Conservation (phyloP, 805 yeast genomes). For the Lipomyces sp. region DNA sequence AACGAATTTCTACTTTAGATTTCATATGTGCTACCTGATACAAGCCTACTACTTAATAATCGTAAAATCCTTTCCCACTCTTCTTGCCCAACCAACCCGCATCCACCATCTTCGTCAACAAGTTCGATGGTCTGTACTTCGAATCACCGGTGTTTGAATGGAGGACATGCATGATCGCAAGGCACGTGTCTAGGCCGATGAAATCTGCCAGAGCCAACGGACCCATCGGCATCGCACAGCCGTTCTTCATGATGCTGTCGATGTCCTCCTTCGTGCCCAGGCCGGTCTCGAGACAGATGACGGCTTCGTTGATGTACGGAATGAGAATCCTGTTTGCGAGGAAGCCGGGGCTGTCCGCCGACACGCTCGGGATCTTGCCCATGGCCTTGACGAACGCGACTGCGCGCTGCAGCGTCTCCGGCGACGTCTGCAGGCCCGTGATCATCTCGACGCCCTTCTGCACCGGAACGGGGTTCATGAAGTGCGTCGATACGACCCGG, state of each 20-base stretch:
- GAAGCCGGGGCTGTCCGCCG: slow-evolving; percentile 45
- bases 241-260: slow-evolving; percentile 45
- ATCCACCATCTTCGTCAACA: slow-evolving; percentile 41
- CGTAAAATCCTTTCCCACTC: slow-evolving; percentile 44
- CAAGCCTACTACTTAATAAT: slow-evolving; percentile 32
- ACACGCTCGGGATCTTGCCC: slow-evolving; percentile 41
- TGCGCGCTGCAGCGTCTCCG: slow-evolving; percentile 37
- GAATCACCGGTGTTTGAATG: slow-evolving; percentile 43
- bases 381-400: slow-evolving; percentile 37
- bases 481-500: slow-evolving; percentile 44
- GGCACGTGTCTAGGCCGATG: slow-evolving; percentile 45
- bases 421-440: slow-evolving; percentile 43
- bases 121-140: slow-evolving; percentile 43
- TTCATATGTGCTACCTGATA: neutral
- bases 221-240: slow-evolving; percentile 50
- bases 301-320: slow-evolving; percentile 47
- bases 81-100: slow-evolving; percentile 45
- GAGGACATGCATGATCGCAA: slow-evolving; percentile 44
- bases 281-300: slow-evolving; percentile 42
- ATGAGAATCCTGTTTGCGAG: slow-evolving; percentile 44
- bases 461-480: slow-evolving; percentile 49
- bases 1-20: neutral
- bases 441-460: slow-evolving; percentile 46
- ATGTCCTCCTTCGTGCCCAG: slow-evolving; percentile 43
- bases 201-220: slow-evolving; percentile 45